Conservation (phyloP, 108 stramenopile species). For the Hondaea fermentalgiana region DNA sequence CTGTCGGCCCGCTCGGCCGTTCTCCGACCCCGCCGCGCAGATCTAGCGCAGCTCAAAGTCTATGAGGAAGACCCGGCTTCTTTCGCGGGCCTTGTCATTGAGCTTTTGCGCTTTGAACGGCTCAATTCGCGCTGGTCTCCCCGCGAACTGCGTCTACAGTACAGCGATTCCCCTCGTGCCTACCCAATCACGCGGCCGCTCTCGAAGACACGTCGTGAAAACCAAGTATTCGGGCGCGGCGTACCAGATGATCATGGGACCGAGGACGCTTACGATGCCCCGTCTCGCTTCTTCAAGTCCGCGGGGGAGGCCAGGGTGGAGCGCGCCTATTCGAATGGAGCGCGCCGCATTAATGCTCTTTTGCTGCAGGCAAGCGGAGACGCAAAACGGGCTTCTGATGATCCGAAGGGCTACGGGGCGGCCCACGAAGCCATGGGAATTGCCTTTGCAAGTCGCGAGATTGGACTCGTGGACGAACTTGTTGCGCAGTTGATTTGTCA, state of each 20-base stretch:
- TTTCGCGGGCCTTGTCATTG: background rate
- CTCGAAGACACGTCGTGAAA: background rate
- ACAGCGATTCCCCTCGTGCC: background rate
- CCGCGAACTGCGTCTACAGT: constrained; percentile 2
- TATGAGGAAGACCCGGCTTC: background rate
- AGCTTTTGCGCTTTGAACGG: background rate
- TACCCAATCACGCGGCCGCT: background rate
- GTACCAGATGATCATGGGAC: background rate
- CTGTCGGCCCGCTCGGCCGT: background rate
- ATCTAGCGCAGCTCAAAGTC: background rate
- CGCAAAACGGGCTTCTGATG: background rate
- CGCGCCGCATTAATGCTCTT: background rate
- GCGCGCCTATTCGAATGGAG: background rate
- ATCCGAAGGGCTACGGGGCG: background rate
- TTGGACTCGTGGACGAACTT: background rate
- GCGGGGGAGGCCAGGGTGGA: background rate
- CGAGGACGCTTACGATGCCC: background rate
- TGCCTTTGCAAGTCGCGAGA: background rate
- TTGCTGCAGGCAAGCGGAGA: background rate
- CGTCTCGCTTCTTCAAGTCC: background rate
- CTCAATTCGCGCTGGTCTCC: background rate
- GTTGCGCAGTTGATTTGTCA: background rate
- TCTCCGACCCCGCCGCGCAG: background rate
- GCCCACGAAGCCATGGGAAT: background rate
- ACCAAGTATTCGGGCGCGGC: background rate